These are phyloP conservation scores for Brassica incana DNA, from an alignment of 345 rosid species.

Conservation along the genomic window DNA sequence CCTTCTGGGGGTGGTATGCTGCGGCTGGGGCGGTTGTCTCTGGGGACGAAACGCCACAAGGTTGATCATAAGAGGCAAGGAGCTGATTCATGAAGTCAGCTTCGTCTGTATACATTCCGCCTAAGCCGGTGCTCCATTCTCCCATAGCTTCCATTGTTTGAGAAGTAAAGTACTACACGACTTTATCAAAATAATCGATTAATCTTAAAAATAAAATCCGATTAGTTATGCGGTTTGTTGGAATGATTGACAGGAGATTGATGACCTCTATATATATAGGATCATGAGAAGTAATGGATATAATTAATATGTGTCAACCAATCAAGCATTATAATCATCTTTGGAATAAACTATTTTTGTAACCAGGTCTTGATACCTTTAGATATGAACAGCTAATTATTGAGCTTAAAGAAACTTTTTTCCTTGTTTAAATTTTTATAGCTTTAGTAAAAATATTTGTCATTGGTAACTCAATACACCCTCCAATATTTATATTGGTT, in stretches of 20 bases:
- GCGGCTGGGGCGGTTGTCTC: conserved; percentile 22
- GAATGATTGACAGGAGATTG: conserved; percentile 26
- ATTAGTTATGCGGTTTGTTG: conserved; percentile 6
- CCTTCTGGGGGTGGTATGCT: conserved; percentile 20
- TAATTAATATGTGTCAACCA: conserved; percentile 21
- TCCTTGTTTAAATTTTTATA: background rate
- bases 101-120: conserved; percentile 62
- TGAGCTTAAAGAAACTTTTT: conserved; percentile 11
- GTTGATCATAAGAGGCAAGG: conserved; percentile 43
- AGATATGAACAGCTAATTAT: conserved; percentile 32
- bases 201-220: background rate
- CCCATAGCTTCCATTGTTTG: conserved; percentile 55
- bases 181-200: background rate
- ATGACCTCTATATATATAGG: conserved; percentile 26
- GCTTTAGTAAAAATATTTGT: conserved; percentile 13
- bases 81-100: conserved; percentile 72
- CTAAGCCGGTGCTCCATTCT: conserved; percentile 55
- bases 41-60: conserved; percentile 27
- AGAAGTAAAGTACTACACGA: background rate
- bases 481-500: background rate
- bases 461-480: conserved; percentile 9
- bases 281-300: conserved; percentile 39
- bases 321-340: conserved; percentile 14
- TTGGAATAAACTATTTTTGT: conserved; percentile 2
- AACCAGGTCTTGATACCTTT: conserved; percentile 31